Evolutionary conservation across 805 yeast genomes (phyloP), one percentile per base, ranked within the genome.

Genomic region (Suhomyces prunicola): DNA sequence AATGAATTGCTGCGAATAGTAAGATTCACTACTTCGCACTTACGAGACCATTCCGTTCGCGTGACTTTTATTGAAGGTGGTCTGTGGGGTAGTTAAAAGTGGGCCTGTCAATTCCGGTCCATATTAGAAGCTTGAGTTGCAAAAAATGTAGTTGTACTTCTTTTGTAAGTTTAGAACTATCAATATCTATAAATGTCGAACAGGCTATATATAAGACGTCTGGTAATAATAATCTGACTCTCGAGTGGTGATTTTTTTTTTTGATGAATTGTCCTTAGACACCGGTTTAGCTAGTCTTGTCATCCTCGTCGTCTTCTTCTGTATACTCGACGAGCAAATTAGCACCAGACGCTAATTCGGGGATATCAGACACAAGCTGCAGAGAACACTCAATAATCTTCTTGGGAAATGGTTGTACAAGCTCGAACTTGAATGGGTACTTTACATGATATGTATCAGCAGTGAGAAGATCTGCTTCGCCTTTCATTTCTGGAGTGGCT

Each of bases 391-490:
- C 54, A 23, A 69, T 60, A 2, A 66, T 64, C 51, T 65, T 66
- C 55, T 71, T 73, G 10, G 80, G 80, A 47, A 71, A 70, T 10
- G 78, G 79, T 53, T 74, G 77, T 48, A 74, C 60, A 7, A 76
- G 50, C 52, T 75, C 78, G 54, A 76, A 76, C 31, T 60, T 54
- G 52, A 72, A 72, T 7, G 60, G 57, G 53, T 65, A 73, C 31
- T 57, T 50, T 4, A 56, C 57, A 40, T 58, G 57, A 57, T 66
- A 74, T 12, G 64, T 68, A 7, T 58, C 60, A 35, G 27, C 33
- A 27, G 29, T 54, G 42, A 48, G 31, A 12, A 12, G 19, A 2
- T 15, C 6, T 5, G 42, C 46, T n/a, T 13, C 22, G 12, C 23
- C 47, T 10, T 9, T 19, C 10, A 42, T 6, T 9, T 42, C 47